Percentiles rank a stretch among this genome's conserved stretches.
These are phyloP conservation scores for Dendrobium huoshanense DNA, from an alignment of 106 monocot genomes.

Conservation along the genomic window DNA sequence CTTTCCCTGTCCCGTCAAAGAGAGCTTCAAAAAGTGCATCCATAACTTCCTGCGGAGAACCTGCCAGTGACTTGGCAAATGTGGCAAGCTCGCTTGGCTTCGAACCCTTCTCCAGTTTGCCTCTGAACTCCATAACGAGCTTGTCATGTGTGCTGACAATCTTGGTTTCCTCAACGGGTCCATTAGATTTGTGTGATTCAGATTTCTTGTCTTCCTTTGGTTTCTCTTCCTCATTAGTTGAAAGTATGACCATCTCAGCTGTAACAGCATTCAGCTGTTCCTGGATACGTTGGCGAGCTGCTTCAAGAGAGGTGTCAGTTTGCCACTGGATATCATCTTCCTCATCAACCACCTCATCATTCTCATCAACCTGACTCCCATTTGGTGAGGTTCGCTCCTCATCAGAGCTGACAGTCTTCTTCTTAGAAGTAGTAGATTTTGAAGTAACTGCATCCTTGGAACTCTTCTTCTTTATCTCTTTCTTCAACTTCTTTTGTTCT, in stretches of 20 bases:
- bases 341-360: conserved; percentile 10
- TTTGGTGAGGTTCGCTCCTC: conserved; percentile 42
- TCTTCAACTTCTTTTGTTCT: conserved; percentile 71
- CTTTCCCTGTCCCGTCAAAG: conserved; percentile 65
- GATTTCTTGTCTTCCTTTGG: conserved; percentile 11
- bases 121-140: conserved; percentile 48
- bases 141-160: background rate
- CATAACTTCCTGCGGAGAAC: conserved; percentile 38
- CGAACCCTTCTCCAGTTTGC: conserved; percentile 26
- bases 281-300: conserved; percentile 56
- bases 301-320: conserved; percentile 64
- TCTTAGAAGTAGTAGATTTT: conserved; percentile 20
- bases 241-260: conserved; percentile 80
- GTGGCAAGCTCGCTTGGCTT: conserved; percentile 33
- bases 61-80: conserved; percentile 11
- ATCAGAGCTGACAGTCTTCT: conserved; percentile 26
- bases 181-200: background rate
- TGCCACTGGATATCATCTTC: conserved; percentile 69
- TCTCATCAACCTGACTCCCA: conserved; percentile 39
- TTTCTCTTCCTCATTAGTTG: conserved; percentile 25
- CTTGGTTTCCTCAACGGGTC: background rate
- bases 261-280: conserved; percentile 66
- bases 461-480: conserved; percentile 41
- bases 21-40: conserved; percentile 55
- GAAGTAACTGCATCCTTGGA: background rate